Evolutionary conservation across 106 monocot genomes (phyloP), one percentile per base, ranked within the genome.

Genomic region (Triglochin maritima): DNA sequence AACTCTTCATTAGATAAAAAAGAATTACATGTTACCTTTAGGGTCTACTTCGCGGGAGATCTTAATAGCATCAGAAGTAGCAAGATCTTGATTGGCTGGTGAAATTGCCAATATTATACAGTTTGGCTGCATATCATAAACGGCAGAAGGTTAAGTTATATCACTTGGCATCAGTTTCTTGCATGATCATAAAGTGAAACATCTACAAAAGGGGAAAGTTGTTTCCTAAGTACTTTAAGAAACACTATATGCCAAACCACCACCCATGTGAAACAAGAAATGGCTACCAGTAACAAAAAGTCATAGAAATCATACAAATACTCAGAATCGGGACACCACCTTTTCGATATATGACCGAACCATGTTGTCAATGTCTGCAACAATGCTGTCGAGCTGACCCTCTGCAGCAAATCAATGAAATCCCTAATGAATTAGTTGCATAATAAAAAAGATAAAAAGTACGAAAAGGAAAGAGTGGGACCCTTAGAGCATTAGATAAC

Each of bases 21-120:
- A 29, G 46, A 5, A 5, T 64, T 52, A 11, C 52, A 12, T 3
- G 11, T 48, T 76, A 87, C 91, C 91, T 81, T 84, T 87, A 60
- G 87, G 87, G 62, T 92, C 87, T 14, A 92, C 82, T 74, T 92
- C 92, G 71, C 87, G 85, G 9, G 92, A 80, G 59, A 92, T 85
- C 65, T 92, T 92, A 44, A 92, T 92, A 16, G 92, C 87, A 82
- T 92, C 92, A 51, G 87, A 92, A 14, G 92, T 92, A 66, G 92
- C 92, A 74, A 92, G 87, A 75, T 92, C 92, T 71, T 92, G 92
- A 81, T 92, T 92, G 60, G 92, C 92, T 48, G 92, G 92, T 74
- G 92, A 92, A 72, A 92, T 85, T 56, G 92, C 92, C 17, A 92
- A 62, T 83, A 92, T 92, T 56, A 92, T 81, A 71, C 87, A 87